phyloP scores from a whole-genome alignment of 371 early-diverging fungal species.

The Mucor saturninus region DNA sequence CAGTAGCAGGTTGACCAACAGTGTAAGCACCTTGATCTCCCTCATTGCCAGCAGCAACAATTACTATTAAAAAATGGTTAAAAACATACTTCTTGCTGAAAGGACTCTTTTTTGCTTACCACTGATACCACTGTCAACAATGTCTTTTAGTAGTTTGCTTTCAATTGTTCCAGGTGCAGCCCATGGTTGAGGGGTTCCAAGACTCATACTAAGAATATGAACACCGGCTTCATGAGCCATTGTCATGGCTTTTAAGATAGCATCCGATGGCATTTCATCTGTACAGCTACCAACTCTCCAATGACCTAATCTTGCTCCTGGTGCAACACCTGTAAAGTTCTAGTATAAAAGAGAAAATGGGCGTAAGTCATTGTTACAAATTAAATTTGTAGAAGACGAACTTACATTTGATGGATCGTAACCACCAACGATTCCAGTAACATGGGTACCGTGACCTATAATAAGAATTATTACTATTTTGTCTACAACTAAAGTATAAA shows the following conservation, averaged over 20 bases:
- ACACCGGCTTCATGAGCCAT: conserved; percentile 59
- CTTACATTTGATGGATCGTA: conserved; percentile 44
- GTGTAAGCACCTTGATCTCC: conserved; percentile 52
- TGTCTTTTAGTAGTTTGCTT: conserved; percentile 1
- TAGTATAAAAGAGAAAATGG: not conserved
- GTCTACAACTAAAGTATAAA: not conserved
- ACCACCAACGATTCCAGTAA: conserved; percentile 73
- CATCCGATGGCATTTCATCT: conserved; percentile 62
- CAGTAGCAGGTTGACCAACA: conserved; percentile 50
- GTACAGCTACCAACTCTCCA: conserved; percentile 42
- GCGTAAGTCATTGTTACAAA: too few relatives aligned
- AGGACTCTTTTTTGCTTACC: not conserved
- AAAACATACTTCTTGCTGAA: too few relatives aligned
- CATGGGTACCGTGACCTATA: conserved; percentile 67
- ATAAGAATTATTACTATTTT: too few relatives aligned
- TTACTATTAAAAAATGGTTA: conserved; percentile 31
- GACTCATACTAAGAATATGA: conserved; percentile 67
- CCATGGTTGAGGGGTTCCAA: conserved; percentile 59
- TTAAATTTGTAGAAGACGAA: not conserved
- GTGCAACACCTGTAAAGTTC: conserved; percentile 33
- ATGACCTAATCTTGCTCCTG: too few relatives aligned
- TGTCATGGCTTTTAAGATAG: conserved; percentile 38
- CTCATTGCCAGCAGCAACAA: conserved; percentile 61
- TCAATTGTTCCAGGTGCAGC: conserved; percentile 30
- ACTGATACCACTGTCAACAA: conserved; percentile 29